Evolutionary conservation across 768 basidiomycete species (phyloP), one percentile per base, ranked within the genome.

Genomic region (Boletus rufocinnamomeus): DNA sequence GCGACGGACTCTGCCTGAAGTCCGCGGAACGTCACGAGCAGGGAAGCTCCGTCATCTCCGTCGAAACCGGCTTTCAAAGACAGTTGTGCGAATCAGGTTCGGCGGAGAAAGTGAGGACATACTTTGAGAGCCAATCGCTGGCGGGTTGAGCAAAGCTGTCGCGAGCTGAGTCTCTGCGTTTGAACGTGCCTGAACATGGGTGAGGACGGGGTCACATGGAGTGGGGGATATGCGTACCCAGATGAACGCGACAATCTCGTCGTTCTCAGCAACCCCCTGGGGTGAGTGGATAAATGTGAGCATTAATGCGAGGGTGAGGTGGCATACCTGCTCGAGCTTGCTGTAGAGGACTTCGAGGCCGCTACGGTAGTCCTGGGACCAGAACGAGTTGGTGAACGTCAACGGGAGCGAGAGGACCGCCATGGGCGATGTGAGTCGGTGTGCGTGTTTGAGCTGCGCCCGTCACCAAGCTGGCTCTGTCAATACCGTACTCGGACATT

Each of bases 321-420:
- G 16, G 66, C 78, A 50, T 60, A 88, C 92, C 81, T 91, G 88
- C 65, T 93, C 88, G 27, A 94, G 84, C 73, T 91, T 88, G 45
- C 68, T 73, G 69, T 84, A 93, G 34, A 94, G 74, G 25, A 89
- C 82, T 61, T 96, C 86, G 30, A 97, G 80, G 35, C 94, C 95
- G 58, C 77, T 83, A 46, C 91, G 81, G 70, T 93, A 95, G 77
- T 95, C 93, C 72, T 92, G 88, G 17, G 93, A 84, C 95, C 95
- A 97, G 78, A 97, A 97, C 32, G 93, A 95, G 73, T 96, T 95
- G 56, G 81, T 85, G 72, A 97, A 97, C 17, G 83, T 83, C 58
- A 93, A 79, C n/a, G 94, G 94, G 68, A 95, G 84, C 45, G 93
- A 91, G 61, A 96, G 77, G 63, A 92, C 89, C 61, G 93, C 89